Conservation (phyloP, 1,139 yeast genomes). For the Eremothecium sinecaudum region DNA sequence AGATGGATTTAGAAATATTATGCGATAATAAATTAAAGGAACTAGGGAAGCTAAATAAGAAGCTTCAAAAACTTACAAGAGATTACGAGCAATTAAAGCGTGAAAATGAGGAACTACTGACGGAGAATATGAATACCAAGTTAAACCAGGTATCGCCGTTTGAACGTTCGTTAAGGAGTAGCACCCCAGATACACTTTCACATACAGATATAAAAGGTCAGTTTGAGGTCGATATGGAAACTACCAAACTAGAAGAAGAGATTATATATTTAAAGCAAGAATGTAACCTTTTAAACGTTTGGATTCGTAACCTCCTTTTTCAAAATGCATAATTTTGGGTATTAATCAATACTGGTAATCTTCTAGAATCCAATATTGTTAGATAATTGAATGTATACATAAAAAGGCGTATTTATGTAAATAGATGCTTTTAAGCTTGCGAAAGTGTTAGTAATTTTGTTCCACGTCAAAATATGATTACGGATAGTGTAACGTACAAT, state of each 20-base stretch:
- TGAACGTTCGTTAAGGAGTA: not conserved
- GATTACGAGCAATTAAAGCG: conserved; percentile 2
- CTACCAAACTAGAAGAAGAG: conserved; percentile 3
- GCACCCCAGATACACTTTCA: conserved; percentile 1
- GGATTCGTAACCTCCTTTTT: conserved; percentile 1
- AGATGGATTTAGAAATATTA: conserved; percentile 2
- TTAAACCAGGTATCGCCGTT: not conserved
- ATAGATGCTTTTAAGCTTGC: too few relatives aligned
- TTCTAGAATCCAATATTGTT: too few relatives aligned
- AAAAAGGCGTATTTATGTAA: too few relatives aligned
- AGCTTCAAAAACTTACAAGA: not conserved
- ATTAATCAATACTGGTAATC: too few relatives aligned
- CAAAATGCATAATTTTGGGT: conserved; percentile 1
- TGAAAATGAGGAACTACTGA: conserved; percentile 2
- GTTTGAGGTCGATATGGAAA: not conserved
- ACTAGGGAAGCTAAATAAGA: conserved; percentile 2
- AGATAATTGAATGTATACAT: too few relatives aligned
- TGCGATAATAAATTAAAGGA: conserved; percentile 2
- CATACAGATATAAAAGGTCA: not conserved
- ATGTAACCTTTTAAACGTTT: conserved; percentile 2
- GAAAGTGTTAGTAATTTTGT: too few relatives aligned
- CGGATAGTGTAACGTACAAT: too few relatives aligned
- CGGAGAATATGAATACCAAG: not conserved
- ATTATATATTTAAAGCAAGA: conserved; percentile 2
- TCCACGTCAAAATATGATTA: too few relatives aligned